These are phyloP conservation scores for Pyrenopolyporus hunteri DNA, from an alignment of 495 filamentous ascomycete species.

Conservation along the genomic window DNA sequence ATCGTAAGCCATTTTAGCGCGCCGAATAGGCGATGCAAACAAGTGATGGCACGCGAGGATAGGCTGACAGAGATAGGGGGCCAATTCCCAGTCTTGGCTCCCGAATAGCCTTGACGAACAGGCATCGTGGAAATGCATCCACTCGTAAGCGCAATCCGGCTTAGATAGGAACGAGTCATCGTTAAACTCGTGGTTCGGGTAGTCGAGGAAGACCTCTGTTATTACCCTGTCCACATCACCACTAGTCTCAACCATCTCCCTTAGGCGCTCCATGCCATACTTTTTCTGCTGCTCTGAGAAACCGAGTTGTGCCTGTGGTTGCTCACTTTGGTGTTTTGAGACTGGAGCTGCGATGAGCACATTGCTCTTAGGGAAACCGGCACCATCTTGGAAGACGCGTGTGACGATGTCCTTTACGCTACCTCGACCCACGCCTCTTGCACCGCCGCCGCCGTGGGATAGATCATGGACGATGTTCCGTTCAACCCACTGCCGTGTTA, in stretches of 20 bases:
- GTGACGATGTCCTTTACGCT: slow-evolving; percentile 82
- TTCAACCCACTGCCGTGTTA: slow-evolving; percentile 87
- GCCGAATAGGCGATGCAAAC: slow-evolving; percentile 70
- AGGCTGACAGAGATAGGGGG: slow-evolving; percentile 81
- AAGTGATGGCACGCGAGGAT: slow-evolving; percentile 90
- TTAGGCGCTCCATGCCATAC: slow-evolving; percentile 76
- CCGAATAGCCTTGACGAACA: slow-evolving; percentile 75
- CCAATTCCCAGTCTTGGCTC: slow-evolving; percentile 86
- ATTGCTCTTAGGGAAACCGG: slow-evolving; percentile 73
- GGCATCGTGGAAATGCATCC: slow-evolving; percentile 91
- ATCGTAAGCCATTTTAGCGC: slow-evolving; percentile 43
- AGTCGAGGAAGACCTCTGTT: slow-evolving; percentile 77
- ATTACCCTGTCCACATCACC: slow-evolving; percentile 88
- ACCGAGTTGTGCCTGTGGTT: slow-evolving; percentile 58
- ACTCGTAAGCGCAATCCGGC: slow-evolving; percentile 84
- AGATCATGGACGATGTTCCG: slow-evolving; percentile 72
- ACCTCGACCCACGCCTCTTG: slow-evolving; percentile 78
- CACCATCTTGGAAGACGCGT: slow-evolving; percentile 84
- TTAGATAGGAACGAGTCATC: slow-evolving; percentile 92
- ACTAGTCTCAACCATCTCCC: slow-evolving; percentile 86
- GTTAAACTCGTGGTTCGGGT: slow-evolving; percentile 85
- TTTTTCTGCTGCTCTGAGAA: slow-evolving; percentile 79
- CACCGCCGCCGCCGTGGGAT: slow-evolving; percentile 74
- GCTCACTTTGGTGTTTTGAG: slow-evolving; percentile 48
- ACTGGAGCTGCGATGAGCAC: slow-evolving; percentile 29